Base-by-base conservation (phyloP, 2,329 filamentous ascomycete genomes). In the Cytospora leucostoma region DNA sequence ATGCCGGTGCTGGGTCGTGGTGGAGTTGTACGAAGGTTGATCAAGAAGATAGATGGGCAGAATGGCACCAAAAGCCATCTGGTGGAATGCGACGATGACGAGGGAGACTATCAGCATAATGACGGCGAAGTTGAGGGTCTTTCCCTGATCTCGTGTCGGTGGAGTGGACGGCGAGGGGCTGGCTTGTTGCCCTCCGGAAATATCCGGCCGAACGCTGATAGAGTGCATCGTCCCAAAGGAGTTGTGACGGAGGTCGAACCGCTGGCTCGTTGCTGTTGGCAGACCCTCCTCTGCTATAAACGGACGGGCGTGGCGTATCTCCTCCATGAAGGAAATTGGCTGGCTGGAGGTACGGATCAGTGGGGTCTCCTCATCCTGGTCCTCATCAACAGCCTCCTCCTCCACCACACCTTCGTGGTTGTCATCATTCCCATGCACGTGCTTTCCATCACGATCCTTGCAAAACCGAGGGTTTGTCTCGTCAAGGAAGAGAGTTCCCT, bases 401-500 rank as follows among this genome's bases (percentile, higher is more conserved):
- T 27, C 27, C 27, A 27, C 27, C 27, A 27, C 27, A 2, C 27
- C 27, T 12, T 70, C 73, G 2, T 67, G 66, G 13, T 71, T 69
- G 11, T 70, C 65, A 21, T 67, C 68, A 35, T 40, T 55, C 55
- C 68, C 7, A 67, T 72, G 10, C 67, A 59, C 4, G 58, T 65
- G 52, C 67, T 69, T 44, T 61, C 56, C 61, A 17, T 63, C 44
- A 5, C 55, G 17, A 8, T 63, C 40, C 34, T 67, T 67, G 35
- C 49, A 61, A 47, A 54, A 55, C 8, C 68, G 66, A 7, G 75
- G 71, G 37, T 78, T 77, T 0, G 78, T 79, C 68, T 79, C 77
- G 38, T 79, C 76, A 19, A 93, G 76, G 67, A 91, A 89, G 33
- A 91, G 72, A 38, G 85, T 78, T 5, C 87, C 85, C 19, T 92